Conservation (phyloP, 208 protist genomes). For the Wallacemonas rigidus region DNA sequence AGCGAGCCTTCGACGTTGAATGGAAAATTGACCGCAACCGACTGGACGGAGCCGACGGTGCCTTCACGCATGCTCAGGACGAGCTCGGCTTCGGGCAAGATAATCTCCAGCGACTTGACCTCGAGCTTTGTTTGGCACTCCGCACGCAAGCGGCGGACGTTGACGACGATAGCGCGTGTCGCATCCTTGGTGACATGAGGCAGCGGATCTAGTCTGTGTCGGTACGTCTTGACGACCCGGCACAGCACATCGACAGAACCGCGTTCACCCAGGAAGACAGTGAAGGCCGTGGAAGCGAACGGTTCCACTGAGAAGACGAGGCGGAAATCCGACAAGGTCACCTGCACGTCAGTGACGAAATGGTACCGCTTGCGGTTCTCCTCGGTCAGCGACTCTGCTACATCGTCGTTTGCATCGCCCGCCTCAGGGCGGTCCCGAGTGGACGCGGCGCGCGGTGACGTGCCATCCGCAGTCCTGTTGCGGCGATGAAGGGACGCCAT, state of each 20-base stretch:
- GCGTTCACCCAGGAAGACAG: conserved; percentile 63
- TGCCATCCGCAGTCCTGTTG: background rate
- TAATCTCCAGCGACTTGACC: conserved; percentile 84
- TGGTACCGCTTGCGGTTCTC: background rate
- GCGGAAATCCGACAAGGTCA: conserved; percentile 62
- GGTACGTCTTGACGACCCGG: conserved; percentile 44
- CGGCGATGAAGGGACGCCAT: conserved; percentile 24
- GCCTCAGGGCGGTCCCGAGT: too few species aligned
- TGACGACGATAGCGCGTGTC: conserved; percentile 40
- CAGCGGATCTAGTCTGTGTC: conserved; percentile 6
- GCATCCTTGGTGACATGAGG: conserved; percentile 37
- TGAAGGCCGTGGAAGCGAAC: conserved; percentile 59
- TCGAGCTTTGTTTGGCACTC: conserved; percentile 89
- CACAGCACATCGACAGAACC: conserved; percentile 46
- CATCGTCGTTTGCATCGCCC: too few species aligned
- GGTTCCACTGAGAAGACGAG: conserved; percentile 76
- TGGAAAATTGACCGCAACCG: conserved; percentile 52
- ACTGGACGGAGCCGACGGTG: conserved; percentile 24
- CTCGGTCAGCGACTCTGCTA: too few species aligned
- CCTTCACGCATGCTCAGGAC: conserved; percentile 41
- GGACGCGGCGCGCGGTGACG: too few species aligned
- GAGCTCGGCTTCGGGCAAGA: conserved; percentile 58
- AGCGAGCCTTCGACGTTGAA: conserved; percentile 52
- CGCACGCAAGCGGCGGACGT: conserved; percentile 48
- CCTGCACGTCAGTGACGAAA: conserved; percentile 46